phyloP scores from a whole-genome alignment of 2,329 filamentous ascomycete species.

The Penicillium glabrum region DNA sequence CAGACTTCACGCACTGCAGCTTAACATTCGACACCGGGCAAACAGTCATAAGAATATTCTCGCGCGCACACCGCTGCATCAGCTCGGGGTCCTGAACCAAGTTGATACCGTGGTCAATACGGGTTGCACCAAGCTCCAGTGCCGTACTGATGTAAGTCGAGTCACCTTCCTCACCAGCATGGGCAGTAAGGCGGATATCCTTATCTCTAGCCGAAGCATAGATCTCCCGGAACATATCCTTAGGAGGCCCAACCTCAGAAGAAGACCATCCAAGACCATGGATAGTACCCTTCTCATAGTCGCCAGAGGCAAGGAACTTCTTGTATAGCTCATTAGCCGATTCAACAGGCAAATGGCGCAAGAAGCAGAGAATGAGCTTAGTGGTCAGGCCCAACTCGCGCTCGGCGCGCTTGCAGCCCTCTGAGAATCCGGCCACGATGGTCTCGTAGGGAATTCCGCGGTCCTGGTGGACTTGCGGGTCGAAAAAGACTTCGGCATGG shows the following conservation, averaged over 20 bases:
- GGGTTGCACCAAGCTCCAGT: constrained; percentile 62
- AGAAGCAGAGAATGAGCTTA: constrained; percentile 69
- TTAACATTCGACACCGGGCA: constrained; percentile 74
- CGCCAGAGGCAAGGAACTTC: constrained; percentile 38
- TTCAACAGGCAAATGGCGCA: constrained; percentile 65
- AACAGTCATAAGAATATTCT: constrained; percentile 64
- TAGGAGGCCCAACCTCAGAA: constrained; percentile 57
- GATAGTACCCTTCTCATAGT: constrained; percentile 54
- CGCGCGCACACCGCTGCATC: constrained; percentile 57
- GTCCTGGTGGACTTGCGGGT: constrained; percentile 70
- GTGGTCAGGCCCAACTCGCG: constrained; percentile 64
- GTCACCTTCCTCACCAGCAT: constrained; percentile 75
- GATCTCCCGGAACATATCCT: constrained; percentile 60
- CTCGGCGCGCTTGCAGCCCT: constrained; percentile 61
- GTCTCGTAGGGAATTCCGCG: constrained; percentile 64
- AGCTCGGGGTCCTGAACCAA: constrained; percentile 61
- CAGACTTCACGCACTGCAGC: constrained; percentile 54
- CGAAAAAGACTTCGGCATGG: constrained; percentile 79
- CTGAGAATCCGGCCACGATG: constrained; percentile 63
- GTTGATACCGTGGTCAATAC: constrained; percentile 75
- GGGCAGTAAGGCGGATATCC: constrained; percentile 65
- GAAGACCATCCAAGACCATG: constrained; percentile 68
- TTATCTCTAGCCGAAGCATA: constrained; percentile 56
- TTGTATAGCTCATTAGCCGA: constrained; percentile 50
- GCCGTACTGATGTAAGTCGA: constrained; percentile 64